Percentiles rank a stretch among this genome's conserved stretches.
Conservation (phyloP, 805 yeast species). For the Yarrowia alimentaria region DNA sequence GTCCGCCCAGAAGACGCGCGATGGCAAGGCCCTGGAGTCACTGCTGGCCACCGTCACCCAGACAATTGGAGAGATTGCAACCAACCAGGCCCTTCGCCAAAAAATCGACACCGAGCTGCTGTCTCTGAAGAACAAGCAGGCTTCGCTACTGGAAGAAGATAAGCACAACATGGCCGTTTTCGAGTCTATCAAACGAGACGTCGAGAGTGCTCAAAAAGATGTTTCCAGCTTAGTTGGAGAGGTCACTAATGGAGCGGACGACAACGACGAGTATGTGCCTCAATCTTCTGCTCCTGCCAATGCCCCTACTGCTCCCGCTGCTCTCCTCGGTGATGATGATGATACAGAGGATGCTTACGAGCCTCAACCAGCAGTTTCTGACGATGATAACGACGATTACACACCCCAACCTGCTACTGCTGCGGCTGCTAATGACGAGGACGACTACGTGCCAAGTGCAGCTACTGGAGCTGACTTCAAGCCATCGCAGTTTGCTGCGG, state of each 20-base stretch:
- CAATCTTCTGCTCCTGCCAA: slow-evolving; percentile 8
- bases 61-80: slow-evolving; percentile 7
- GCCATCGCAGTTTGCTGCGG: slow-evolving; percentile 6
- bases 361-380: slow-evolving; percentile 8
- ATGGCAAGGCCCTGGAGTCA: neutral
- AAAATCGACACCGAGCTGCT: slow-evolving; percentile 3
- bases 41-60: slow-evolving; percentile 10
- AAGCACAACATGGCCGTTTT: slow-evolving; percentile 17
- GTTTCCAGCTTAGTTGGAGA: slow-evolving; percentile 9
- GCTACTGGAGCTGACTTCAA: too few species aligned
- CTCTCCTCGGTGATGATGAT: too few species aligned
- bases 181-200: slow-evolving; percentile 10
- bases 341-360: slow-evolving; percentile 7
- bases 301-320: too few species aligned
- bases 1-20: slow-evolving; percentile 5
- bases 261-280: slow-evolving; percentile 8
- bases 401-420: too few species aligned
- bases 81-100: slow-evolving; percentile 11
- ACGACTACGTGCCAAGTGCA: neutral
- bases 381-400: neutral
- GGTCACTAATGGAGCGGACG: slow-evolving; percentile 9
- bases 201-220: slow-evolving; percentile 8
- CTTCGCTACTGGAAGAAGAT: slow-evolving; percentile 6
- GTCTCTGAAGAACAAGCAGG: slow-evolving; percentile 20
- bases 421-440: neutral